phyloP scores from a whole-genome alignment of 1,139 yeast genomes.

The Yamadazyma trypodendri region DNA sequence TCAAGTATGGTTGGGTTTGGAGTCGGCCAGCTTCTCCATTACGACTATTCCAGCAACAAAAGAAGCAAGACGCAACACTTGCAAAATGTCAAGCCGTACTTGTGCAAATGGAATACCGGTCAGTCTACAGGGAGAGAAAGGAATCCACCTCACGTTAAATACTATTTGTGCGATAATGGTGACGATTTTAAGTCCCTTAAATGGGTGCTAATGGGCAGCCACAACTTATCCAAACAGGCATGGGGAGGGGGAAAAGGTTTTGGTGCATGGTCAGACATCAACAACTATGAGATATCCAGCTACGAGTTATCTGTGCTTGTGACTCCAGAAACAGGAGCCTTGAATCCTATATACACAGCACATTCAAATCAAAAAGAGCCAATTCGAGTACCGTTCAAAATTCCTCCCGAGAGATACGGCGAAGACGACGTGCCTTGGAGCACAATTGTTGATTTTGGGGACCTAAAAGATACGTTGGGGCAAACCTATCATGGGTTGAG shows the following conservation, averaged over 20 bases:
- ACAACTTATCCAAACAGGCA: slow-evolving; percentile 64
- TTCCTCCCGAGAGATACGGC: slow-evolving; percentile 47
- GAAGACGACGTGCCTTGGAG: slow-evolving; percentile 53
- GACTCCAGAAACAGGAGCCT: slow-evolving; percentile 14
- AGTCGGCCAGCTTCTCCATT: slow-evolving; percentile 59
- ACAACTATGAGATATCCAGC: slow-evolving; percentile 30
- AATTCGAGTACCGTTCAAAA: slow-evolving; percentile 51
- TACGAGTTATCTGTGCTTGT: slow-evolving; percentile 62
- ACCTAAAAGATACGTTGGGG: slow-evolving; percentile 11
- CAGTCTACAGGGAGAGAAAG: slow-evolving; percentile 27
- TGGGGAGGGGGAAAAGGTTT: slow-evolving; percentile 55
- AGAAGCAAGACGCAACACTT: slow-evolving; percentile 26
- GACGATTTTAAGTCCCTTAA: slow-evolving; percentile 50
- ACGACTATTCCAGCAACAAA: slow-evolving; percentile 30
- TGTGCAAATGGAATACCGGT: slow-evolving; percentile 29
- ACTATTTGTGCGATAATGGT: slow-evolving; percentile 43
- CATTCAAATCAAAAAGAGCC: slow-evolving; percentile 32
- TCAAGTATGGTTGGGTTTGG: slow-evolving; percentile 42
- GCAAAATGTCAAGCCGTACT: slow-evolving; percentile 36
- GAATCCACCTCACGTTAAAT: slow-evolving; percentile 41
- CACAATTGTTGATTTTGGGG: slow-evolving; percentile 11
- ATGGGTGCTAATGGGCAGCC: slow-evolving; percentile 69
- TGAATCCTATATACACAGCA: slow-evolving; percentile 41
- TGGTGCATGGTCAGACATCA: slow-evolving; percentile 15
- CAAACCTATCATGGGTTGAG: slow-evolving; percentile 6